Evolutionary conservation across 1,284 basidiomycete genomes (phyloP).

Genomic region (Entoloma clypeatum): DNA sequence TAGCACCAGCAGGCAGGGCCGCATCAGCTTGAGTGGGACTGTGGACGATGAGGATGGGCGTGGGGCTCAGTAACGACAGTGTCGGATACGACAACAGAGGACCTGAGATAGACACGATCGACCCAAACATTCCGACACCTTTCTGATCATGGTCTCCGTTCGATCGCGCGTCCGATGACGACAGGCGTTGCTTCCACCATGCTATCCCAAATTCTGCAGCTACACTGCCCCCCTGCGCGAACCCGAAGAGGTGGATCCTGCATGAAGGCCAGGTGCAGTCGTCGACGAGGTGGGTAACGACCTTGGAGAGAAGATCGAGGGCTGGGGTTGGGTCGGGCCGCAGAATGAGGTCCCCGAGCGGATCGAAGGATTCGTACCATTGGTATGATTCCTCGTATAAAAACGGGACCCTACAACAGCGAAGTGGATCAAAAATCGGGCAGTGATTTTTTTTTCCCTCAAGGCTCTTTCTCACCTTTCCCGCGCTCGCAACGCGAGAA

Average conservation of each 20-base stretch:
- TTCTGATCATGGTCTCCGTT: slow-evolving; percentile 4
- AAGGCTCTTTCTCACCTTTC: slow-evolving; percentile 53
- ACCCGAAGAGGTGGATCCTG: slow-evolving; percentile 84
- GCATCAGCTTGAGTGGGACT: slow-evolving; percentile 45
- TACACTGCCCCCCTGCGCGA: slow-evolving; percentile 84
- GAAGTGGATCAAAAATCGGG: slow-evolving; percentile 4
- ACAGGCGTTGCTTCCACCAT: slow-evolving; percentile 43
- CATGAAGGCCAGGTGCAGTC: slow-evolving; percentile 64
- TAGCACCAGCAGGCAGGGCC: slow-evolving; percentile 39
- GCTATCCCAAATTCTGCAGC: slow-evolving; percentile 64
- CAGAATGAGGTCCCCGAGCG: slow-evolving; percentile 67
- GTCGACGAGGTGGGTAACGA: slow-evolving; percentile 55
- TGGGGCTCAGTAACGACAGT: slow-evolving; percentile 44
- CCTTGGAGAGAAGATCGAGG: slow-evolving; percentile 48
- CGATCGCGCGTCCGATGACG: slow-evolving; percentile 19
- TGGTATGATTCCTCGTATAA: slow-evolving; percentile 79
- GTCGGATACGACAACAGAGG: slow-evolving; percentile 76
- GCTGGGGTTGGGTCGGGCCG: slow-evolving; percentile 71
- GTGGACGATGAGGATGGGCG: slow-evolving; percentile 63
- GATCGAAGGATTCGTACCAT: slow-evolving; percentile 86
- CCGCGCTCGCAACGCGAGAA: slow-evolving; percentile 76
- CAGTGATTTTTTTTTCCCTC: too few relatives aligned
- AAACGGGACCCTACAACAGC: slow-evolving; percentile 63
- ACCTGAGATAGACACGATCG: slow-evolving; percentile 67
- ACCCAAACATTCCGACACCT: slow-evolving; percentile 44